Evolutionary conservation across 352 stramenopile genomes (phyloP).

Genomic region (Globisporangium yorkense): DNA sequence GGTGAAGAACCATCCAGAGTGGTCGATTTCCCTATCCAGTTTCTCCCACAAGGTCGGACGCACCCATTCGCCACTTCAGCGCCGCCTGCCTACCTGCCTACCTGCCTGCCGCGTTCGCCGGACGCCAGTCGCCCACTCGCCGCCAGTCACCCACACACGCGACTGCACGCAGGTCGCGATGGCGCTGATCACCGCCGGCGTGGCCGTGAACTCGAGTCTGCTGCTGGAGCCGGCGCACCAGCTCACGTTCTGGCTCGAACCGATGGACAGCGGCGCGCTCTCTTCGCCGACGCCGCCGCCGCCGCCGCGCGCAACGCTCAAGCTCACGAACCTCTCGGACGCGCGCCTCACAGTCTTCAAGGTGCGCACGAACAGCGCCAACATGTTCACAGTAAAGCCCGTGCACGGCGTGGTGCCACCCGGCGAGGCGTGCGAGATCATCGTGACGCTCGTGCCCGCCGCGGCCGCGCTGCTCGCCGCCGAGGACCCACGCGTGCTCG

Average conservation of each 20-base stretch:
- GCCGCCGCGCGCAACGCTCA: slow-evolving; percentile 9
- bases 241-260: slow-evolving; percentile 9
- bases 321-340: slow-evolving; percentile 61
- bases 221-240: slow-evolving; percentile 54
- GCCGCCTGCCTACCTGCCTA: too few species aligned
- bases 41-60: too few species aligned
- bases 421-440: slow-evolving; percentile 25
- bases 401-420: slow-evolving; percentile 52
- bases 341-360: slow-evolving; percentile 65
- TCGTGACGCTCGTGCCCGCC: slow-evolving; percentile 29
- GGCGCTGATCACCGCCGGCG: slow-evolving; percentile 63
- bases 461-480: slow-evolving; percentile 24
- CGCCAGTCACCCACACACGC: background rate
- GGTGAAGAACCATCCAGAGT: too few species aligned
- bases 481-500: slow-evolving; percentile 28
- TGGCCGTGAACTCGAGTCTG: slow-evolving; percentile 66
- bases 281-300: too few species aligned
- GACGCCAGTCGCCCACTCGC: too few species aligned
- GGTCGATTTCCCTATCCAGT: too few species aligned
- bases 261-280: background rate
- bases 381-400: slow-evolving; percentile 72
- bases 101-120: too few species aligned
- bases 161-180: background rate
- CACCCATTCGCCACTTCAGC: too few species aligned
- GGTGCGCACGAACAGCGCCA: slow-evolving; percentile 66